Conservation (phyloP, 1,284 basidiomycete genomes). For the Agaricales sp. region DNA sequence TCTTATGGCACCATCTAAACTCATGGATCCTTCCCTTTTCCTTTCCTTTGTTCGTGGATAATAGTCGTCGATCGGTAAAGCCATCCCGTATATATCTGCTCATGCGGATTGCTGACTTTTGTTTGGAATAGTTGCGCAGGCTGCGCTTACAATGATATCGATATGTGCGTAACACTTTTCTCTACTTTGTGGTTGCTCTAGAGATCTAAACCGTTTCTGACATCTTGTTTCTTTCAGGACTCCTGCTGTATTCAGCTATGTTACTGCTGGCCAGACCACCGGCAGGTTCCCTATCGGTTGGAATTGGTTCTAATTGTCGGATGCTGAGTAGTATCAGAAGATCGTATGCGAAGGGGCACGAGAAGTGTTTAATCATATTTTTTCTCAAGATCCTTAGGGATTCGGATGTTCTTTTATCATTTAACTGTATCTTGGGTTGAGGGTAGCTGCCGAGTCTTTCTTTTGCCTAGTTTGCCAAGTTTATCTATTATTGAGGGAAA, state of each 20-base stretch:
- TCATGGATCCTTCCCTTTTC: background rate
- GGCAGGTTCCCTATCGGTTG: background rate
- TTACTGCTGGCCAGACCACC: background rate
- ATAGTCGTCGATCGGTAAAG: background rate
- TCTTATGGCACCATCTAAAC: no score
- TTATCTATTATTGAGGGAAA: no score
- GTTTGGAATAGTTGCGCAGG: background rate
- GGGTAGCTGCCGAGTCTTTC: no score
- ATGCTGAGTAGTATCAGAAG: no score
- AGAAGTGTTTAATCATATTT: no score
- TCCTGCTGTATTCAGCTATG: background rate
- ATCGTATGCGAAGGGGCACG: no score
- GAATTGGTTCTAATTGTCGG: background rate
- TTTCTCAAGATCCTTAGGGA: no score
- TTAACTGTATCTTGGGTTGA: no score
- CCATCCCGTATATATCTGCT: background rate
- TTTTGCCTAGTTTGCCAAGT: no score
- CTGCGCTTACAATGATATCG: background rate
- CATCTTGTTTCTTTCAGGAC: background rate
- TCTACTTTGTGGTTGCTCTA: background rate
- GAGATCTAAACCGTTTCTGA: background rate
- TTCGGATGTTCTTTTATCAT: no score
- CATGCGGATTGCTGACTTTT: background rate
- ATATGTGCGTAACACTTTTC: slow-evolving; percentile 1
- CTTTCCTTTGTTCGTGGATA: background rate